phyloP scores from a whole-genome alignment of 2,329 filamentous ascomycete genomes.

The Colletotrichum sp. region DNA sequence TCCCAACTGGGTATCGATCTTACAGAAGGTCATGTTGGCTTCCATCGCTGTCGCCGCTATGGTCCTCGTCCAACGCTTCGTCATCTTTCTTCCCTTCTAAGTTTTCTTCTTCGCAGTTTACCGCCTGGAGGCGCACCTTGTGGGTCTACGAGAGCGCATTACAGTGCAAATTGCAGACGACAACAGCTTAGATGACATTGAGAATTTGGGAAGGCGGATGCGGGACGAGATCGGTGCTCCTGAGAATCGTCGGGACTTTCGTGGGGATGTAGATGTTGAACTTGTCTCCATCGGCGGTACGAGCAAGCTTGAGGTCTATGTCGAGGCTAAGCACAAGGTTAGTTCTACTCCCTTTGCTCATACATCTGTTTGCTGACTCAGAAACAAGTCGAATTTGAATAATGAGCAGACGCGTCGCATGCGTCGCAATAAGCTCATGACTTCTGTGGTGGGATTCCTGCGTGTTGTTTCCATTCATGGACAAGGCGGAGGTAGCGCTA shows the following conservation, averaged over 20 bases:
- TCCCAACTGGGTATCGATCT: neutral
- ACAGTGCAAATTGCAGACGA: conserved; percentile 71
- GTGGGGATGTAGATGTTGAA: conserved; percentile 71
- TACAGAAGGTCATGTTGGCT: neutral
- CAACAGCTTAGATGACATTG: conserved; percentile 71
- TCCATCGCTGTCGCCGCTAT: conserved; percentile 1
- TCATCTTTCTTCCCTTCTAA: neutral
- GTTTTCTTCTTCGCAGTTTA: too few relatives aligned
- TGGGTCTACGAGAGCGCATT: conserved; percentile 65
- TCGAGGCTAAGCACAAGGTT: conserved; percentile 48
- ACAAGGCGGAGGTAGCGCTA: neutral
- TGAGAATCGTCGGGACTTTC: conserved; percentile 66
- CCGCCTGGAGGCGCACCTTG: too few relatives aligned
- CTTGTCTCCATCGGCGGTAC: conserved; percentile 32
- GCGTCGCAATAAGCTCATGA: conserved; percentile 75
- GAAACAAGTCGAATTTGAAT: conserved; percentile 74
- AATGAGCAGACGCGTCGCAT: conserved; percentile 71
- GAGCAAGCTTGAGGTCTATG: conserved; percentile 57
- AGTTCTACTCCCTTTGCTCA: neutral
- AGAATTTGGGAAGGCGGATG: conserved; percentile 49
- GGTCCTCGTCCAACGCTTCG: neutral
- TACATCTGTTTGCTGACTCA: neutral
- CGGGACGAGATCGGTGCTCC: conserved; percentile 68
- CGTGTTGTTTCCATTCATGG: conserved; percentile 68
- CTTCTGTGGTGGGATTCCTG: conserved; percentile 68